Evolutionary conservation across 805 yeast species (phyloP).

Genomic region (Pichia californica): DNA sequence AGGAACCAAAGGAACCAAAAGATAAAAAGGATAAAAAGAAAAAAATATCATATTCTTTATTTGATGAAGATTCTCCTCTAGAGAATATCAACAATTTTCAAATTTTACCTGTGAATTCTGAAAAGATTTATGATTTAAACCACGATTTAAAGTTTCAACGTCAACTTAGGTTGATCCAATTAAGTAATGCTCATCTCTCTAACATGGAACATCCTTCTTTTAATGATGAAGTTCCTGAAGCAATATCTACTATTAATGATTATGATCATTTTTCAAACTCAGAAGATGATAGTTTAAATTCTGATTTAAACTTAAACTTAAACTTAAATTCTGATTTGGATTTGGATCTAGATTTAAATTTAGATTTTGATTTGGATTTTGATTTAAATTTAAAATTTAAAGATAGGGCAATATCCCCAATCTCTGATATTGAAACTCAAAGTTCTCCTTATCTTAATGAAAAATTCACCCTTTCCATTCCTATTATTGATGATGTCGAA

Average conservation of each 20-base stretch:
- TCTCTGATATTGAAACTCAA: neutral
- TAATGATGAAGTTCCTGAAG: too few species aligned
- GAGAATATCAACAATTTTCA: conserved; percentile 5
- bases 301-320: neutral
- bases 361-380: neutral
- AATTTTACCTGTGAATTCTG: neutral
- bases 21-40: neutral
- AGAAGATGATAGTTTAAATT: too few species aligned
- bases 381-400: neutral
- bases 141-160: conserved; percentile 7
- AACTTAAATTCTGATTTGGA: too few species aligned
- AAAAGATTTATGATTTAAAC: conserved; percentile 5
- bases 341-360: neutral
- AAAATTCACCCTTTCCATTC: conserved; percentile 3
- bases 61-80: conserved; percentile 4
- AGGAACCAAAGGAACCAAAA: too few species aligned
- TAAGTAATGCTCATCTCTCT: conserved; percentile 5
- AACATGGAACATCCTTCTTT: conserved; percentile 4
- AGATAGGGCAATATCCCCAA: neutral
- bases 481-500: neutral
- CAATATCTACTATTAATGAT: neutral
- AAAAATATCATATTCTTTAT: neutral
- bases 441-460: neutral
- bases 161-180: conserved; percentile 4
- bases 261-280: too few species aligned